Base-by-base conservation (phyloP, 345 rosid genomes). In the Limnanthes douglasii region DNA sequence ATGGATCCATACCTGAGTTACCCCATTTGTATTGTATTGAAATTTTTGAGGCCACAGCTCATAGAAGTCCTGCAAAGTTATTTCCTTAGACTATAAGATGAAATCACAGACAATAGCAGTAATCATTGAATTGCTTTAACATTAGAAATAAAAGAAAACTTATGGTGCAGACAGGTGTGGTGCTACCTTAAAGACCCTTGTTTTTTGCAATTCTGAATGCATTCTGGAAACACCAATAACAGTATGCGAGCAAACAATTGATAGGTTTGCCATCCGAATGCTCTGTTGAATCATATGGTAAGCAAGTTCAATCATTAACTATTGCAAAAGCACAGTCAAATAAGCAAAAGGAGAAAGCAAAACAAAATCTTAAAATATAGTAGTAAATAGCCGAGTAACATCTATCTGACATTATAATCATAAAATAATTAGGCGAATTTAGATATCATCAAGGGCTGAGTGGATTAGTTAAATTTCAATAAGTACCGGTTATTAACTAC, bases 11-110 rank as follows among this genome's bases (percentile, higher is more conserved):
- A 65, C 71, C 71, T 65, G 71, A 18, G 66, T 51, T 26, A 48
- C 71, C 42, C 71, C 71, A 51, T 65, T 65, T 25, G 66, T 65
- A 41, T 65, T 65, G 57, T 51, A 62, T 11, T 53, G 56, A 53
- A 66, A 66, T 17, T 66, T 66, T 12, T 66, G 46, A 26, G 72
- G 72, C 72, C 72, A 66, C 31, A 57, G 36, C 34, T 66, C 68
- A 53, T 57, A 61, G 53, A 66, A 66, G 38, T 66, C 72, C 72
- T 66, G 61, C 45, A 53, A 29, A 50, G 17, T 30, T 12, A 10
- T 17, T 16, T 24, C 3, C 15, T 11, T 13, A 14, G 20, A 16
- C 11, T 10, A 50, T 28, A 37, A 36, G 37, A 29, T 30, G 23
- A 33, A 19, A 21, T 36, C n/a, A 15, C 8, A 23, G 37, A 38